Percentiles rank a stretch among this genome's conserved stretches.
Conservation (phyloP, 306 rosid species). For the Pyrus communis region DNA sequence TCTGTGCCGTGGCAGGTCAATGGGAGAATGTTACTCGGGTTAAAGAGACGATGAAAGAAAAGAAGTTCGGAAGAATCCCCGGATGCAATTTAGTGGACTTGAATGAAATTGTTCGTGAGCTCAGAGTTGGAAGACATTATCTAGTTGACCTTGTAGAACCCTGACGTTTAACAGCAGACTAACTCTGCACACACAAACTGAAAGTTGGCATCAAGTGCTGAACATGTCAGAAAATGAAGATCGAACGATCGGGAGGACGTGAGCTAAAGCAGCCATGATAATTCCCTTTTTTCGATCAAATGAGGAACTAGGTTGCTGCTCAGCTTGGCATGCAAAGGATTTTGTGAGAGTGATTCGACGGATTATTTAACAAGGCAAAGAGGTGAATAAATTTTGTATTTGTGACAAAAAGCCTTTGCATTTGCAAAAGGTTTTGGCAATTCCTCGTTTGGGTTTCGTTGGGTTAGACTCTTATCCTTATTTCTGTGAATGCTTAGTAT, state of each 20-base stretch:
- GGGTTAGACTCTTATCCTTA: too few relatives aligned
- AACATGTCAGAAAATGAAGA: too few relatives aligned
- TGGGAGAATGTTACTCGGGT: slow-evolving; percentile 63
- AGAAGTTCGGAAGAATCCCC: slow-evolving; percentile 30
- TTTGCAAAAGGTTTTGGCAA: too few relatives aligned
- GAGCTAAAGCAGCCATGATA: background rate
- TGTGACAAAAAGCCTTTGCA: too few relatives aligned
- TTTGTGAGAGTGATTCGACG: too few relatives aligned
- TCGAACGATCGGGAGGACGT: background rate
- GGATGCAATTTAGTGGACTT: slow-evolving; percentile 63
- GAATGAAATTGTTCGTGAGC: slow-evolving; percentile 54
- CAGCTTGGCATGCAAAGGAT: background rate
- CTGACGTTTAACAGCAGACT: slow-evolving; percentile 1
- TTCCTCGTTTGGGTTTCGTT: too few relatives aligned
- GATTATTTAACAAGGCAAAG: too few relatives aligned
- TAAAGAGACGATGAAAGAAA: slow-evolving; percentile 46
- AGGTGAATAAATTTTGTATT: background rate
- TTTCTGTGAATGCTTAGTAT: too few relatives aligned
- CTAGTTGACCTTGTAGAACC: slow-evolving; percentile 17
- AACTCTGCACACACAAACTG: background rate
- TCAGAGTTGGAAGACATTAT: slow-evolving; percentile 31
- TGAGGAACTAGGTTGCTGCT: background rate
- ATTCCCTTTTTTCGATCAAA: background rate
- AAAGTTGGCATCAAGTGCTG: too few relatives aligned
- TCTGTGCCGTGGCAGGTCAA: slow-evolving; percentile 54